Evolutionary conservation across 805 yeast genomes (phyloP).

Genomic region (Candida mattraensis): DNA sequence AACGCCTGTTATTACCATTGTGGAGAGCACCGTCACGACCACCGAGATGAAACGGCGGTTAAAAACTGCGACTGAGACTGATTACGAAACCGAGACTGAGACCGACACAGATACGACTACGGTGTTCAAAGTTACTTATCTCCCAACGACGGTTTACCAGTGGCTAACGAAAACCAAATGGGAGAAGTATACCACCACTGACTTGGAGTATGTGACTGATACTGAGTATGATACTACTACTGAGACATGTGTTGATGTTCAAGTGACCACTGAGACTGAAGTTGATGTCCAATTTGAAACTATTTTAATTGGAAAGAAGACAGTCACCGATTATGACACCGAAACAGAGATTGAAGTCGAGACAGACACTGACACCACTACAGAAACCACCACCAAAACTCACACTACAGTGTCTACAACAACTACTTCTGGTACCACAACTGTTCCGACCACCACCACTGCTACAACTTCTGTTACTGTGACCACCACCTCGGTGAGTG

Average conservation of each 20-base stretch:
- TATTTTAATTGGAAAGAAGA: conserved; percentile 17
- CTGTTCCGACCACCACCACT: conserved; percentile 9
- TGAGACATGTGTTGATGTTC: conserved; percentile 16
- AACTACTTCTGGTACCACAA: conserved; percentile 9
- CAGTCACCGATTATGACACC: conserved; percentile 15
- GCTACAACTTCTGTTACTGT: conserved; percentile 12
- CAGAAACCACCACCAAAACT: conserved; percentile 12
- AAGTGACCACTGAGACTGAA: conserved; percentile 16
- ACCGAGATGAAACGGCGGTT: conserved; percentile 13
- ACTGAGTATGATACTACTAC: conserved; percentile 20
- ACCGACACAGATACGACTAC: conserved; percentile 20
- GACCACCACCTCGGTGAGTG: conserved; percentile 11
- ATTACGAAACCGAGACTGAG: conserved; percentile 20
- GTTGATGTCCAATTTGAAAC: conserved; percentile 14
- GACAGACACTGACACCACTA: conserved; percentile 11
- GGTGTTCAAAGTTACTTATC: conserved; percentile 16
- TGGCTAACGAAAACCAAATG: conserved; percentile 20
- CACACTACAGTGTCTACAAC: conserved; percentile 8
- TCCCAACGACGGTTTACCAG: conserved; percentile 20
- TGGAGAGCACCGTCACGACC: conserved; percentile 15
- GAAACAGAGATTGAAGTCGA: conserved; percentile 17
- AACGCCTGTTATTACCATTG: background rate
- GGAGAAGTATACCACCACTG: conserved; percentile 18
- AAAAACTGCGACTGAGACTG: conserved; percentile 15
- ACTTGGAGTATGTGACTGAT: conserved; percentile 16